A percentile compares a stretch with the other conserved stretches of the same genome.
Conservation (phyloP, 768 basidiomycete species). For the Naganishia onofrii region DNA sequence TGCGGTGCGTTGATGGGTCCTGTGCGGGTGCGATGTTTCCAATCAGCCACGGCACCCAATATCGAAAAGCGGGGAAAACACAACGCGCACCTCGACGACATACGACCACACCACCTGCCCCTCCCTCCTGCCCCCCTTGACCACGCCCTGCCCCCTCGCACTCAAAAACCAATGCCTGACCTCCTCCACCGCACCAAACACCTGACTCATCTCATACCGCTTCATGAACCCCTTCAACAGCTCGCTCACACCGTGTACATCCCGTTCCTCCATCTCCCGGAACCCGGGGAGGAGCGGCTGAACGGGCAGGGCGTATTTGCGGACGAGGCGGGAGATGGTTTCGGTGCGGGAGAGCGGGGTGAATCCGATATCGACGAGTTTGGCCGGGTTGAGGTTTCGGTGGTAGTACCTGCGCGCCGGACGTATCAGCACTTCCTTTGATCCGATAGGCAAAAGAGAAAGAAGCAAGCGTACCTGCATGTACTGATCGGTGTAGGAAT, state of each 20-base stretch:
- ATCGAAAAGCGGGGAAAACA: too few relatives aligned
- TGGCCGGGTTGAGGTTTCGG: constrained; percentile 83
- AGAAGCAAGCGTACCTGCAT: constrained; percentile 61
- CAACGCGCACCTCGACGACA: constrained; percentile 74
- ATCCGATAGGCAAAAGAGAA: not conserved
- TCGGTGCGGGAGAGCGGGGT: constrained; percentile 78
- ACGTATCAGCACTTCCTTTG: not conserved
- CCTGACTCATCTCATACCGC: constrained; percentile 77
- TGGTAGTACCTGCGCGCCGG: constrained; percentile 71
- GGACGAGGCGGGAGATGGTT: constrained; percentile 88
- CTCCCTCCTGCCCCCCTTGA: constrained; percentile 58
- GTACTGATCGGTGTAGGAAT: constrained; percentile 89
- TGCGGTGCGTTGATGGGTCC: constrained; percentile 74
- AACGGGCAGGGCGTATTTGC: constrained; percentile 65
- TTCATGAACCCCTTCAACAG: constrained; percentile 75
- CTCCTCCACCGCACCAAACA: constrained; percentile 69
- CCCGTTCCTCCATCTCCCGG: constrained; percentile 81
- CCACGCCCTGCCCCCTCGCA: constrained; percentile 65
- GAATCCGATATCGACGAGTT: constrained; percentile 86
- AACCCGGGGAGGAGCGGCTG: constrained; percentile 58
- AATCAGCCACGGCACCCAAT: not conserved
- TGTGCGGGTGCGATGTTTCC: constrained; percentile 45
- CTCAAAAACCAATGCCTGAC: constrained; percentile 81
- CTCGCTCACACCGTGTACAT: constrained; percentile 67
- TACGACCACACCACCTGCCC: constrained; percentile 94